A percentile compares a stretch with the other conserved stretches of the same genome.
These are phyloP conservation scores for Gossypium longicalyx DNA, from an alignment of 345 rosid genomes.

Conservation along the genomic window DNA sequence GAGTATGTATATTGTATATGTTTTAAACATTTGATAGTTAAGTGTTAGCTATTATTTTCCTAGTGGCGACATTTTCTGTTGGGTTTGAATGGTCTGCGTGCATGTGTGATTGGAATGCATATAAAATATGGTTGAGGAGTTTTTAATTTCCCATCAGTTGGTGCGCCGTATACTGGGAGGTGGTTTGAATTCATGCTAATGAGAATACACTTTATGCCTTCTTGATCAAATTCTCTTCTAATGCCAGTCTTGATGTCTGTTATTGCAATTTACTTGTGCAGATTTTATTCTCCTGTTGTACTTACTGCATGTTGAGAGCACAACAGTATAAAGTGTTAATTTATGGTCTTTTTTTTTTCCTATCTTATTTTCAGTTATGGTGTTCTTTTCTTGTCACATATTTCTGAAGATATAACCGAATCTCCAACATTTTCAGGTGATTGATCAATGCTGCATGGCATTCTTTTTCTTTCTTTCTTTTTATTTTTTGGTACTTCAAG, in stretches of 20 bases:
- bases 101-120: neutral
- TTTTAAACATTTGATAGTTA: neutral
- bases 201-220: neutral
- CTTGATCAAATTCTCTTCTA: neutral
- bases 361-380: conserved; percentile 56
- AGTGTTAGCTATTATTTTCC: neutral
- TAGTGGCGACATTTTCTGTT: conserved; percentile 2
- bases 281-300: neutral
- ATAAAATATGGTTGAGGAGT: neutral
- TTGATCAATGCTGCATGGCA: conserved; percentile 14
- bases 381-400: conserved; percentile 58
- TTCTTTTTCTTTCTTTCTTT: conserved; percentile 11
- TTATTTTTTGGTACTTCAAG: conserved; percentile 10
- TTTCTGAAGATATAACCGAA: conserved; percentile 61
- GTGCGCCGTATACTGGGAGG: neutral
- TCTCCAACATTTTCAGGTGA: conserved; percentile 72
- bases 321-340: neutral
- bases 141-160: neutral
- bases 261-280: neutral
- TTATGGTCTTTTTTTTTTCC: neutral
- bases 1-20: neutral
- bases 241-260: neutral
- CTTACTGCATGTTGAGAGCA: neutral
- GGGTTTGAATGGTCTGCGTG: neutral
- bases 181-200: neutral